Evolutionary conservation across 306 rosid genomes (phyloP).

Genomic region (Macrotyloma uniflorum): DNA sequence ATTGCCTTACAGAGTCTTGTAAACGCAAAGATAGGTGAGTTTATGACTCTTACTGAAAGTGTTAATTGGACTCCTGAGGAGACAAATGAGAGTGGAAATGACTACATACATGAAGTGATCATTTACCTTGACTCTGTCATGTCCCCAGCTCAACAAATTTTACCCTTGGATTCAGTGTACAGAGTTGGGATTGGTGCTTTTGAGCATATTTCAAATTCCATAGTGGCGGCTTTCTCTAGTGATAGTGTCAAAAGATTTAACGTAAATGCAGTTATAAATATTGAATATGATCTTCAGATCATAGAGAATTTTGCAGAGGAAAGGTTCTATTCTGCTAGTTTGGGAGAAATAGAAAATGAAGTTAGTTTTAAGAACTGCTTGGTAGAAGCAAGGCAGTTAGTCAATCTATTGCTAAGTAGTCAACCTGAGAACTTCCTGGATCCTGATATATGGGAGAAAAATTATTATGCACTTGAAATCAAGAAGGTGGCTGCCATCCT

Average conservation of each 20-base stretch:
- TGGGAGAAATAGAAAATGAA: slow-evolving; percentile 68
- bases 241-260: slow-evolving; percentile 85
- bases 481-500: slow-evolving; percentile 80
- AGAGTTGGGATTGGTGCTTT: slow-evolving; percentile 83
- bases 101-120: slow-evolving; percentile 72
- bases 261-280: slow-evolving; percentile 62
- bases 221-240: slow-evolving; percentile 70
- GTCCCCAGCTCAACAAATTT: slow-evolving; percentile 79
- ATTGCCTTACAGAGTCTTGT: slow-evolving; percentile 65
- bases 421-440: slow-evolving; percentile 96
- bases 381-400: slow-evolving; percentile 76
- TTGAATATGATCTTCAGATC: slow-evolving; percentile 63
- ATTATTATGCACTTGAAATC: slow-evolving; percentile 75
- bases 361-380: slow-evolving; percentile 71
- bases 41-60: slow-evolving; percentile 66
- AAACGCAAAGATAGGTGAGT: slow-evolving; percentile 64
- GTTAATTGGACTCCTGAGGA: slow-evolving; percentile 85
- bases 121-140: slow-evolving; percentile 76
- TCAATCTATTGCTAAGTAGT: slow-evolving; percentile 78
- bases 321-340: slow-evolving; percentile 68
- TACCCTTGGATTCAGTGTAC: slow-evolving; percentile 79
- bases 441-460: slow-evolving; percentile 79
- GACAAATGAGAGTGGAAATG: slow-evolving; percentile 60
- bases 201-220: slow-evolving; percentile 73
- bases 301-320: slow-evolving; percentile 88